Evolutionary conservation across 2,329 filamentous ascomycete genomes (phyloP), one percentile per base, ranked within the genome.

Genomic region (Alternaria sp.): DNA sequence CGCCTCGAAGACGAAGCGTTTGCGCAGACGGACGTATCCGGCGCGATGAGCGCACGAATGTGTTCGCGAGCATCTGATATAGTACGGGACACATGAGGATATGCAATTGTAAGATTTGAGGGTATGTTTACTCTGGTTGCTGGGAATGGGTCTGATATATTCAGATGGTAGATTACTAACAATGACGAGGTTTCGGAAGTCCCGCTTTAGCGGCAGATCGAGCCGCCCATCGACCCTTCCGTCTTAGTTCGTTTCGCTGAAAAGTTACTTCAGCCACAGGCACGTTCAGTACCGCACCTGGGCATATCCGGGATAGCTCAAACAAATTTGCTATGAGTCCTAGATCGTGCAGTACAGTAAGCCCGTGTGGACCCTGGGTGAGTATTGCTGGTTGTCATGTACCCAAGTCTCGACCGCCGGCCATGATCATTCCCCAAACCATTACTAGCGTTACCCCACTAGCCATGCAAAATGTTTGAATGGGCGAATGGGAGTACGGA

Each of bases 371-470:
- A 51, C 46, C 49, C 26, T 57, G 45, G 46, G 59, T 30, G 12
- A 28, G 26, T 19, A 23, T 36, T 52, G 56, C 44, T 62, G 19
- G 30, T 21, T 21, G 46, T 23, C 9, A 40, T 40, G 36, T 40
- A 30, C 19, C 40, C 9, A 59, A 43, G 26, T 40, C 55, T 53
- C 53, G 59, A 54, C 56, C 49, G 50, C 26, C 40, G 19, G 57
- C 51, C 51, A 32, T 59, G 36, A 62, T 55, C 54, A 23, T 66
- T 58, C 54, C 61, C 62, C 50, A 59, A 70, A 62, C 60, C 58
- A 63, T 50, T 28, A 30, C 66, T 74, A 73, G 71, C 65, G 68
- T 53, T 36, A 64, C 71, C 73, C 71, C 68, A 69, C 71, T 59
- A 61, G 55, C 15, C 45, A 55, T 44, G 51, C 47, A 70, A 68